Evolutionary conservation across 768 basidiomycete species (phyloP), one percentile per base, ranked within the genome.

Genomic region (Phlebiopsis gigantea): DNA sequence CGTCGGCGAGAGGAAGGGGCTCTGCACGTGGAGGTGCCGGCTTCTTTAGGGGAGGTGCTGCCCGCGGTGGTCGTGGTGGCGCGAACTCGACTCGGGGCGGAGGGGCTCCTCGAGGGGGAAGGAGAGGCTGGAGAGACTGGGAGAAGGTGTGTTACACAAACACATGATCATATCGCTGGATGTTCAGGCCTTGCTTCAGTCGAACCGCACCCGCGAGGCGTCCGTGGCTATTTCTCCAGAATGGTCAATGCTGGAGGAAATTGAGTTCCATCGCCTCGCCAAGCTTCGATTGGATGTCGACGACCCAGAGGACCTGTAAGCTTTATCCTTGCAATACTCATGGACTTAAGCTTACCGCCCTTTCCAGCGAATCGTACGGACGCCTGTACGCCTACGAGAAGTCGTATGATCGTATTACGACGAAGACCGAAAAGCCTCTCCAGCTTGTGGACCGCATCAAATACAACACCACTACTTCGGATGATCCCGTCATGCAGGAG

Each of bases 401-500:
- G 70, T 75, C 86, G 5, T 99, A 92, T 69, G 97, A 99, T 73
- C 91, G 95, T 55, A 81, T 98, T 68, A 95, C 88, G 45, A 97
- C 97, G 47, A 93, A 93, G 75, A 86, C 85, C 4, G 94, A 98
- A 72, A 83, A 84, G 58, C 88, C 94, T 48, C 80, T 99, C 25
- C 93, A 98, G 66, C 79, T 92, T 46, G 83, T 95, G 56, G 97
- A 98, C 71, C 88, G 93, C 57, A 90, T 97, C 71, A 90, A 93
- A 68, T 99, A 97, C 74, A 98, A 98, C 71, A 88, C 93, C 17
- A 97, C 97, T 0, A 98, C 97, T 21, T 95, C 93, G 15, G 97
- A 99, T 64, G 97, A 99, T 68, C 96, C 97, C 2, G 80, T 99
- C 70, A 97, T 99, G 60, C 91, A 92, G 72, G 84, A 93, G 73